phyloP scores from a whole-genome alignment of 2,329 filamentous ascomycete species.

The Colletotrichum eremochloae region DNA sequence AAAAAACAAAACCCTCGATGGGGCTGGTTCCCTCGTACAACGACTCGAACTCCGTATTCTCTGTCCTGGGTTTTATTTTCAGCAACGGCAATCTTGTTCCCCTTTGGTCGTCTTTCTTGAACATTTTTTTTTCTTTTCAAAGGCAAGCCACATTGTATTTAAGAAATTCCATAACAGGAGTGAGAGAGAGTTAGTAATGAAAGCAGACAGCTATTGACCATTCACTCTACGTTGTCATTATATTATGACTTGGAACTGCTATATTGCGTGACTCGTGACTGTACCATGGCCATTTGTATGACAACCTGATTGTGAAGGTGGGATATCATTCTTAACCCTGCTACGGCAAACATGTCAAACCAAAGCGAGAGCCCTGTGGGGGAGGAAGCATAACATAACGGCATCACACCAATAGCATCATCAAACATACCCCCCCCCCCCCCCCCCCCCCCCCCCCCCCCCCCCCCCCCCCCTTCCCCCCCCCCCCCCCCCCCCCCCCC shows the following conservation, averaged over 20 bases:
- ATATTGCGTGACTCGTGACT: too few species aligned
- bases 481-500: background rate
- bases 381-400: background rate
- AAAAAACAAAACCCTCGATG: slow-evolving; percentile 35
- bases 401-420: background rate
- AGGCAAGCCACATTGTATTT: slow-evolving; percentile 24
- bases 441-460: too few species aligned
- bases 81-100: background rate
- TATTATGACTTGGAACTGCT: background rate
- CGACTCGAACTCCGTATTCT: slow-evolving; percentile 15
- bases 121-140: slow-evolving; percentile 10
- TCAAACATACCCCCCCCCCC: background rate
- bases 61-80: slow-evolving; percentile 25
- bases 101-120: background rate
- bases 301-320: background rate
- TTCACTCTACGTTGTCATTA: background rate
- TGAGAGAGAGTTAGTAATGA: slow-evolving; percentile 23
- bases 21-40: slow-evolving; percentile 38
- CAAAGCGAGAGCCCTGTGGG: too few species aligned
- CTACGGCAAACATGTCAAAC: background rate
- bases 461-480: background rate
- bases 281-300: background rate
- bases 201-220: slow-evolving; percentile 35
- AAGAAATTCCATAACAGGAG: background rate
- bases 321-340: background rate